A percentile compares a stretch with the other conserved stretches of the same genome.
Conservation (phyloP, 2,329 filamentous ascomycete species). For the Neopestalotiopsis rosae region DNA sequence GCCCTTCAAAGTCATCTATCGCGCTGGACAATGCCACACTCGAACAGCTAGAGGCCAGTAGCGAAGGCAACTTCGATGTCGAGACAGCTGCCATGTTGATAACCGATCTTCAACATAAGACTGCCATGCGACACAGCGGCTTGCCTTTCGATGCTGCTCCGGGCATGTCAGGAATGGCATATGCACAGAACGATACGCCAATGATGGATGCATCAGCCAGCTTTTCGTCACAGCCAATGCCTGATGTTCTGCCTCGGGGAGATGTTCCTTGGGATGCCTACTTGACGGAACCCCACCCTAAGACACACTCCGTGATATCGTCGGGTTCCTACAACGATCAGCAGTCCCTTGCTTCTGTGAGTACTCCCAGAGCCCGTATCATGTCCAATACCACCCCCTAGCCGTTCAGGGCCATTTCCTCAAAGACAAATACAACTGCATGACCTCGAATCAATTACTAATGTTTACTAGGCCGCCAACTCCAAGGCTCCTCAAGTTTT, state of each 20-base stretch:
- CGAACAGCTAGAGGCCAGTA: conserved; percentile 90
- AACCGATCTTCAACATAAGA: conserved; percentile 97
- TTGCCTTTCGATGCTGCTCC: conserved; percentile 62
- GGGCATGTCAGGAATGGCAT: conserved; percentile 60
- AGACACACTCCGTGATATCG: conserved; percentile 76
- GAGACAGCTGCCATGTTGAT: conserved; percentile 99
- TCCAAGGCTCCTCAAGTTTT: conserved; percentile 80
- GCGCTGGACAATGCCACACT: conserved; percentile 84
- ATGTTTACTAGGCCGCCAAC: conserved; percentile 70
- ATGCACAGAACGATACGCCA: conserved; percentile 72
- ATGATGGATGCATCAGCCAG: conserved; percentile 80
- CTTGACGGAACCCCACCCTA: conserved; percentile 68
- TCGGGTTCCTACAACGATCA: conserved; percentile 70
- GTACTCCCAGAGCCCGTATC: conserved; percentile 58
- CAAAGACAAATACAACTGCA: no score
- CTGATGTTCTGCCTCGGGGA: conserved; percentile 79
- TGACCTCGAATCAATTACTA: conserved; percentile 63
- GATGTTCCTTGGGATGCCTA: conserved; percentile 88
- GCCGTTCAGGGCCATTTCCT: no score
- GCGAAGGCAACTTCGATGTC: conserved; percentile 91
- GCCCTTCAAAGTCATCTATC: conserved; percentile 77
- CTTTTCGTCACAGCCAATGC: conserved; percentile 62
- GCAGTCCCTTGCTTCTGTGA: conserved; percentile 64
- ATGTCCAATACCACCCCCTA: conserved; percentile 50
- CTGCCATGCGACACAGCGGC: conserved; percentile 65